phyloP scores from a whole-genome alignment of 148 eudicot genomes.

The Fagopyrum esculentum region DNA sequence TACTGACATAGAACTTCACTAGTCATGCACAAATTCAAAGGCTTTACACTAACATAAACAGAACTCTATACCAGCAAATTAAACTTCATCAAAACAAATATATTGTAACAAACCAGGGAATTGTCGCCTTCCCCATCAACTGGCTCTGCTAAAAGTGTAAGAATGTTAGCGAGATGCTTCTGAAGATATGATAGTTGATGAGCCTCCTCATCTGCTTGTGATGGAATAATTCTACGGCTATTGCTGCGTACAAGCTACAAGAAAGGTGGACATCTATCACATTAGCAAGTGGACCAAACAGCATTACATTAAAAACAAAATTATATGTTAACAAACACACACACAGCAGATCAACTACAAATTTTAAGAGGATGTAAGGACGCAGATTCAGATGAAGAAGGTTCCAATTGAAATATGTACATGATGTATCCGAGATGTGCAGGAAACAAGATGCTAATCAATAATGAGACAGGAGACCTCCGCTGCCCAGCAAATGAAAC shows the following conservation, averaged over 20 bases:
- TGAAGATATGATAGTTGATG: slow-evolving; percentile 93
- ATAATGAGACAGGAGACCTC: background rate
- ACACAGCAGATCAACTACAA: background rate
- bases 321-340: background rate
- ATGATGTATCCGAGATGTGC: background rate
- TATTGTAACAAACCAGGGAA: slow-evolving; percentile 41
- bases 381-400: background rate
- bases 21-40: background rate
- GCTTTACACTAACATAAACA: background rate
- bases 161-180: slow-evolving; percentile 81
- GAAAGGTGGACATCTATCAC: background rate
- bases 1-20: background rate
- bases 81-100: background rate
- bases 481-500: background rate
- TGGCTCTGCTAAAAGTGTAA: slow-evolving; percentile 79
- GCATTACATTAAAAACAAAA: background rate
- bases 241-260: slow-evolving; percentile 95
- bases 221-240: slow-evolving; percentile 89
- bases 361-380: background rate
- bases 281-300: background rate
- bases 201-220: slow-evolving; percentile 97
- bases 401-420: background rate
- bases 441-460: background rate
- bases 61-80: background rate
- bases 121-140: slow-evolving; percentile 84